phyloP scores from a whole-genome alignment of 2,329 filamentous ascomycete genomes.

The Ascocoryne sarcoides region DNA sequence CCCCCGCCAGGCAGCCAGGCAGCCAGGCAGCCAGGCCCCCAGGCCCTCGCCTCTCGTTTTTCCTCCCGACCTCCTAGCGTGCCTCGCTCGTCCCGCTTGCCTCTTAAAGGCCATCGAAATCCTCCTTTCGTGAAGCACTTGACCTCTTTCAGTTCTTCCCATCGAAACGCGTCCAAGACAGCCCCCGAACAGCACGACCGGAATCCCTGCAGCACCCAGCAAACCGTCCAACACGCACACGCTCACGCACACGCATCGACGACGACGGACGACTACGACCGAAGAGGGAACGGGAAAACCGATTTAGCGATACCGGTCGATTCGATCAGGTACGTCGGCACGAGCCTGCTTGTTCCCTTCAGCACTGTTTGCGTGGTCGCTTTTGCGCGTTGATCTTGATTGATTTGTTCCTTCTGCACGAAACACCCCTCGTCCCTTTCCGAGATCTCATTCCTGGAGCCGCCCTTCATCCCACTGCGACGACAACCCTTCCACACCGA shows the following conservation, averaged over 20 bases:
- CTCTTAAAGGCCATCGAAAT: no score
- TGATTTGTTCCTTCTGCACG: background rate
- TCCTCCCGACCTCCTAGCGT: no score
- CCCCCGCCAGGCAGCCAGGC: no score
- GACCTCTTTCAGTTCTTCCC: constrained; percentile 15
- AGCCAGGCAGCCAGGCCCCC: no score
- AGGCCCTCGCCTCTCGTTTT: no score
- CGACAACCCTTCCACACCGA: no score
- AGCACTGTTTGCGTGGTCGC: background rate
- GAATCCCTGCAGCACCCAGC: constrained; percentile 9
- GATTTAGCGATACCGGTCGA: background rate
- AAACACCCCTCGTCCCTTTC: background rate
- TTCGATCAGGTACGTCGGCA: background rate
- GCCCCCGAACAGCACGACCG: background rate
- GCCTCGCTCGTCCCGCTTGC: no score
- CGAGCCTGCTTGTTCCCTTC: background rate
- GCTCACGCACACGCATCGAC: constrained; percentile 7
- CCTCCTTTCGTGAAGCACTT: no score
- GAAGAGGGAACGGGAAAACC: background rate
- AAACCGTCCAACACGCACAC: no score
- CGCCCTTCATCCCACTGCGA: no score
- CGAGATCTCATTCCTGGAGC: no score
- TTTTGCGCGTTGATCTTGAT: background rate
- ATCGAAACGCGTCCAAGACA: constrained; percentile 13
- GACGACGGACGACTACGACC: constrained; percentile 1